A percentile compares a stretch with the other conserved stretches of the same genome.
These are phyloP conservation scores for Tylopilus intermedius DNA, from an alignment of 768 basidiomycete genomes.

Conservation along the genomic window DNA sequence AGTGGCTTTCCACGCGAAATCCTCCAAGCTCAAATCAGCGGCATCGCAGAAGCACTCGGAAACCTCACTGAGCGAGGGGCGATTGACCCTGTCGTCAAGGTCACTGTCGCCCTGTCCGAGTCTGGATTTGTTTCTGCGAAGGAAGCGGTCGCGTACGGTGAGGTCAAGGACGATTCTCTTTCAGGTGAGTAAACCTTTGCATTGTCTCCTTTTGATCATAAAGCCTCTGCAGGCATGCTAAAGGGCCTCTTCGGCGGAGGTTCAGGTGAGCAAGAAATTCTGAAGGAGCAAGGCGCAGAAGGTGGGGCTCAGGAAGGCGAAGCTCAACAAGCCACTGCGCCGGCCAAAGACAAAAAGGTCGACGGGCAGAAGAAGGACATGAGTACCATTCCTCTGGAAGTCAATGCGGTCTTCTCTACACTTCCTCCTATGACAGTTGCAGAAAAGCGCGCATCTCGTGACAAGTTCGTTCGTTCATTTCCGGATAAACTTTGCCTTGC, in stretches of 20 bases:
- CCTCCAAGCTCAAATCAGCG: constrained; percentile 65
- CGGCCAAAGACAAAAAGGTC: constrained; percentile 34
- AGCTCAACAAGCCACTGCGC: constrained; percentile 24
- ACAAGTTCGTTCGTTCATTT: constrained; percentile 48
- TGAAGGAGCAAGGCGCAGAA: constrained; percentile 27
- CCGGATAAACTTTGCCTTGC: neutral
- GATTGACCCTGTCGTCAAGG: constrained; percentile 79
- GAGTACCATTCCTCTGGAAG: constrained; percentile 63
- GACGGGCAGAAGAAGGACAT: constrained; percentile 35
- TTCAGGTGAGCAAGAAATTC: constrained; percentile 31
- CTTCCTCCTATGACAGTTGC: constrained; percentile 71
- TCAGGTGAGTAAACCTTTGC: constrained; percentile 44
- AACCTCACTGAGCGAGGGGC: constrained; percentile 84
- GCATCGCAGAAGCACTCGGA: constrained; percentile 68
- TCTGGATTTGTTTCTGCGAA: constrained; percentile 80
- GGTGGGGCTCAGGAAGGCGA: constrained; percentile 27
- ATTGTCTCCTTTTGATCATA: constrained; percentile 8
- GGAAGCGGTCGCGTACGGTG: constrained; percentile 74
- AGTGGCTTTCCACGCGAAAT: constrained; percentile 74
- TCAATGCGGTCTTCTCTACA: constrained; percentile 56
- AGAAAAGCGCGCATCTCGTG: constrained; percentile 69
- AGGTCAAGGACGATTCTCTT: constrained; percentile 76
- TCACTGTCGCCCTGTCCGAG: constrained; percentile 77
- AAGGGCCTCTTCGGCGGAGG: constrained; percentile 81
- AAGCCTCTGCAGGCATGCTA: constrained; percentile 57